Evolutionary conservation across 495 filamentous ascomycete genomes (phyloP).

Genomic region (Platismatia glauca): DNA sequence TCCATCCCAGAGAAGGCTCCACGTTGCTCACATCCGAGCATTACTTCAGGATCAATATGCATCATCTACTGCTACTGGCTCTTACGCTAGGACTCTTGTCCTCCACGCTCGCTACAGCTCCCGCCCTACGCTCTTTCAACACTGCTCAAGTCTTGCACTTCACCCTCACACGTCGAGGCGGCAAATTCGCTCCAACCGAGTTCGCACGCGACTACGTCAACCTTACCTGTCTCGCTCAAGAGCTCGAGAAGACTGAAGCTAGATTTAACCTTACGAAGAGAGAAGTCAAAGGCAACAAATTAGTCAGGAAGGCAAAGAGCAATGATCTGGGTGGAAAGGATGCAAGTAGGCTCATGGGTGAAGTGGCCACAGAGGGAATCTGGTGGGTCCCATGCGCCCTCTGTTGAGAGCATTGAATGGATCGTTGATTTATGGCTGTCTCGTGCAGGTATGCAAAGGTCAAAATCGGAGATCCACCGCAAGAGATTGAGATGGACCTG

Average conservation of each 20-base stretch:
- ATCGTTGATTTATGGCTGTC: neutral
- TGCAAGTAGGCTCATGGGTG: conserved; percentile 22
- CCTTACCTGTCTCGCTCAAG: conserved; percentile 20
- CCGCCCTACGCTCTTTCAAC: conserved; percentile 21
- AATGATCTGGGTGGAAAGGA: conserved; percentile 18
- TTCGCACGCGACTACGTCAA: conserved; percentile 18
- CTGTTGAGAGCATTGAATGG: neutral
- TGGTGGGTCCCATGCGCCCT: conserved; percentile 18
- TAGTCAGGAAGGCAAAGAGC: conserved; percentile 27
- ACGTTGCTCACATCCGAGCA: neutral
- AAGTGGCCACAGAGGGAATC: conserved; percentile 21
- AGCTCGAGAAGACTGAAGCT: conserved; percentile 22
- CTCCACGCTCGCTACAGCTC: conserved; percentile 2
- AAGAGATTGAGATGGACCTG: conserved; percentile 29
- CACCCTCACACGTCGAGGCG: conserved; percentile 25
- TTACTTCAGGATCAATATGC: conserved; percentile 11
- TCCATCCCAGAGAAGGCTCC: neutral
- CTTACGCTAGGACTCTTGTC: neutral
- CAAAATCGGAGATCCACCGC: conserved; percentile 25
- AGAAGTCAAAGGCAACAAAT: conserved; percentile 28
- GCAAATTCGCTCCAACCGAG: conserved; percentile 22
- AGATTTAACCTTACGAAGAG: conserved; percentile 29
- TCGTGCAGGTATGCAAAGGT: conserved; percentile 26
- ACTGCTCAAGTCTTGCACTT: conserved; percentile 25
- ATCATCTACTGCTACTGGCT: conserved; percentile 8